phyloP scores from a whole-genome alignment of 495 filamentous ascomycete species.

The Elasticomyces elasticus region DNA sequence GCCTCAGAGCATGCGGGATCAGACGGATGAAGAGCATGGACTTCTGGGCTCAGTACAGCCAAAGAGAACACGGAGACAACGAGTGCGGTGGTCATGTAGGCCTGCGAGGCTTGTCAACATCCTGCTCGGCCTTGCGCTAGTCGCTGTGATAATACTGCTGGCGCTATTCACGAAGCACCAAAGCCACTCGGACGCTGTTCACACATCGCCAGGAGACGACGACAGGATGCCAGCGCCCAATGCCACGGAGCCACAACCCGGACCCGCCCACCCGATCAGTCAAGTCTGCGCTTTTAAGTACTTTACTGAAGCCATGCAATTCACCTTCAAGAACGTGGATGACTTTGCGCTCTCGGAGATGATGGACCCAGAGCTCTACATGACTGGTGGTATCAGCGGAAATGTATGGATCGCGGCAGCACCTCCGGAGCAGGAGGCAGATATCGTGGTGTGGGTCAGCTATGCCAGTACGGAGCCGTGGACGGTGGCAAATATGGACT shows the following conservation, averaged over 20 bases:
- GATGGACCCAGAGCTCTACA: background rate
- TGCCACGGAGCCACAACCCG: background rate
- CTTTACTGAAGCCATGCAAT: background rate
- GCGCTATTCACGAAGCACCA: background rate
- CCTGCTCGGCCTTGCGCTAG: background rate
- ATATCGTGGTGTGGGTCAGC: background rate
- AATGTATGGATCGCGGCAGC: background rate
- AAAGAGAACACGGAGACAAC: background rate
- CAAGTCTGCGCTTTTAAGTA: background rate
- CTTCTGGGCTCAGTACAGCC: background rate
- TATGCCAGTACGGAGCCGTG: background rate
- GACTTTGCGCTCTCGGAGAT: slow-evolving; percentile 2
- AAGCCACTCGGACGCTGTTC: background rate
- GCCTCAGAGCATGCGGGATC: slow-evolving; percentile 4
- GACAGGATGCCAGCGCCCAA: background rate
- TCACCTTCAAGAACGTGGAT: background rate
- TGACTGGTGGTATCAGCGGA: slow-evolving; percentile 1
- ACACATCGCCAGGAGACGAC: background rate
- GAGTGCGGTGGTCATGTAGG: background rate
- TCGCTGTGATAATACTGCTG: background rate
- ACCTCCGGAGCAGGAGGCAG: background rate
- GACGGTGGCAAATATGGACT: background rate
- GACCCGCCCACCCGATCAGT: background rate
- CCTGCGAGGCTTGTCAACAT: background rate
- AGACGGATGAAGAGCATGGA: background rate